Percentiles rank a stretch among this genome's conserved stretches.
Evolutionary conservation across 73 alveolate species (phyloP).

Genomic region (Tetrahymena borealis): DNA sequence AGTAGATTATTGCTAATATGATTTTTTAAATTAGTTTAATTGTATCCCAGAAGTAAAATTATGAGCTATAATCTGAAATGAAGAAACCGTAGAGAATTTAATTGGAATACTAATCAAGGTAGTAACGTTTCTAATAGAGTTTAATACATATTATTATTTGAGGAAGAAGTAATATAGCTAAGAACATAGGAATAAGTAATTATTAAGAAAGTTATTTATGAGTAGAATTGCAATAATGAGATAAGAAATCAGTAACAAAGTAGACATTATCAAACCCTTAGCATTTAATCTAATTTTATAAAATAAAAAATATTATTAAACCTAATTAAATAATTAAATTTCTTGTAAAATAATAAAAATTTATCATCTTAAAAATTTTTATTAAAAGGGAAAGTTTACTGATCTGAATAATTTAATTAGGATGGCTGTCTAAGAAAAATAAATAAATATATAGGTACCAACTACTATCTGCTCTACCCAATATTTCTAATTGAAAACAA

Average conservation of each 20-base stretch:
- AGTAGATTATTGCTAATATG: not conserved
- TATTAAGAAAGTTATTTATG: not conserved
- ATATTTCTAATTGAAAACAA: not conserved
- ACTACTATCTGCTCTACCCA: not conserved
- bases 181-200: not conserved
- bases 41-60: not conserved
- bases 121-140: no score
- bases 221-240: not conserved
- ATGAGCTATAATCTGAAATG: no score
- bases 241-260: not conserved
- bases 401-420: not conserved
- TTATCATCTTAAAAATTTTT: not conserved
- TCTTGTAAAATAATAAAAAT: not conserved
- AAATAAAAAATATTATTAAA: not conserved
- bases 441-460: not conserved
- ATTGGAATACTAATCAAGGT: no score
- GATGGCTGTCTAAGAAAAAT: not conserved
- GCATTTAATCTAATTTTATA: not conserved
- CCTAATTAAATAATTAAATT: not conserved
- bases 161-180: not conserved
- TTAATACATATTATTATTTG: no score
- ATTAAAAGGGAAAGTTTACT: not conserved
- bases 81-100: no score
- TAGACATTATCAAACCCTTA: not conserved
- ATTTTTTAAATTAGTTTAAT: not conserved